These are phyloP conservation scores for Arxiozyma slooffiae DNA, from an alignment of 1,139 yeast genomes.

Conservation along the genomic window DNA sequence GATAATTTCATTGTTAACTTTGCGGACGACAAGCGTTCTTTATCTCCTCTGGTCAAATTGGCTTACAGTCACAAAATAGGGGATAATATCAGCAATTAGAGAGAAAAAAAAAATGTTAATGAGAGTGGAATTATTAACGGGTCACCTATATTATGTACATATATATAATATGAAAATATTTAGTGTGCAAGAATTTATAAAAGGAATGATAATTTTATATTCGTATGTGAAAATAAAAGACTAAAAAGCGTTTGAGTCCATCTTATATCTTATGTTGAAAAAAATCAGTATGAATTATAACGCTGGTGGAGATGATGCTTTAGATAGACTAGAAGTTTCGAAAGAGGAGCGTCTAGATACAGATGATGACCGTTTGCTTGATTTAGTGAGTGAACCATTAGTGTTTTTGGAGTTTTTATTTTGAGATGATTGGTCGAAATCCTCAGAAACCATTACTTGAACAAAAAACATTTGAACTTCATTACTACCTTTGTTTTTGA, in stretches of 20 bases:
- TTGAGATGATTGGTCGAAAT: not conserved
- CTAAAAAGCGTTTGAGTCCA: not conserved
- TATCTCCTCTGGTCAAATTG: conserved; percentile 81
- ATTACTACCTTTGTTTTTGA: conserved; percentile 45
- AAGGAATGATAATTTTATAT: conserved; percentile 1
- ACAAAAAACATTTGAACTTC: conserved; percentile 66
- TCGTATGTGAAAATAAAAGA: not conserved
- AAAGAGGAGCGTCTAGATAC: not conserved
- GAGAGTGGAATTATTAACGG: not conserved
- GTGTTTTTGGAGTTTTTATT: not conserved
- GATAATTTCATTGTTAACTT: conserved; percentile 57
- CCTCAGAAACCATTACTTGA: conserved; percentile 43
- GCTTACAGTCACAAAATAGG: conserved; percentile 36
- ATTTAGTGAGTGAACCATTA: not conserved
- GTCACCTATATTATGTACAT: too few relatives aligned
- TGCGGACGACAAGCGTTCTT: conserved; percentile 60
- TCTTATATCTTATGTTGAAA: not conserved
- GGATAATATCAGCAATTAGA: not conserved
- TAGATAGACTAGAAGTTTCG: not conserved
- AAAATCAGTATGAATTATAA: not conserved
- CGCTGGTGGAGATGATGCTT: not conserved
- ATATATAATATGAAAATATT: not conserved
- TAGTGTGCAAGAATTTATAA: not conserved
- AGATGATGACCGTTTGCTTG: not conserved
- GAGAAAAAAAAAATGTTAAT: not conserved